Base-by-base conservation (phyloP, 768 basidiomycete species). In the Hericium erinaceus region DNA sequence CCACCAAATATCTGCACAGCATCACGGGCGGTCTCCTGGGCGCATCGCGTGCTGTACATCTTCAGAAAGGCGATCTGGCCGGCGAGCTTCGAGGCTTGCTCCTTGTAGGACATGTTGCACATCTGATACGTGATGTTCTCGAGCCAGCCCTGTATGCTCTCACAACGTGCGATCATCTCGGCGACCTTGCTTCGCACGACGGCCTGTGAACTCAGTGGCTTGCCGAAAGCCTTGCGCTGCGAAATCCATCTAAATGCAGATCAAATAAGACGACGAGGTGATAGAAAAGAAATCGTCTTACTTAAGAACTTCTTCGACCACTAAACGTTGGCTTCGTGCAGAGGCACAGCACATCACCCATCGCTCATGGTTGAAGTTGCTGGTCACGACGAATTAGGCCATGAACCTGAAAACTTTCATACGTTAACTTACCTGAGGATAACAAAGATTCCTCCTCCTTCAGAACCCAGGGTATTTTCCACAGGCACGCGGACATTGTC, bases 281-380 rank as follows among this genome's bases (percentile, higher is more conserved):
- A 26, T 48, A 26, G 18, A 24, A 44, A 10, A 37, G 48, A 33
- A 12, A 44, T 56, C 12, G 10, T 62, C 75, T 61, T 51, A 84
- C 84, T 89, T 85, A 65, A 94, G 67, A 67, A 89, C 92, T 72
- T 93, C 92, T 63, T 94, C 92, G 40, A 90, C 80, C 68, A 81
- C 74, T 48, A 74, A 58, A 26, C 93, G 81, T 63, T 92, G 89
- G 37, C 76, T 68, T 37, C 79, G 75, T 22, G 82, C 82, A 44
- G 80, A 82, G 37, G 80, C 74, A 65, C 87, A 89, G 68, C 83
- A 84, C 88, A 94, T 93, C 20, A 92, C 89, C 91, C 89, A 94
- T 58, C 89, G 85, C 67, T 94, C 92, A 70, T 95, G 92, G 69
- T 95, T 95, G 75, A 95, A 95, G 73, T 95, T 97, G 64, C 87